These are phyloP conservation scores for Suillus bovinus DNA, from an alignment of 768 basidiomycete genomes.

Conservation along the genomic window DNA sequence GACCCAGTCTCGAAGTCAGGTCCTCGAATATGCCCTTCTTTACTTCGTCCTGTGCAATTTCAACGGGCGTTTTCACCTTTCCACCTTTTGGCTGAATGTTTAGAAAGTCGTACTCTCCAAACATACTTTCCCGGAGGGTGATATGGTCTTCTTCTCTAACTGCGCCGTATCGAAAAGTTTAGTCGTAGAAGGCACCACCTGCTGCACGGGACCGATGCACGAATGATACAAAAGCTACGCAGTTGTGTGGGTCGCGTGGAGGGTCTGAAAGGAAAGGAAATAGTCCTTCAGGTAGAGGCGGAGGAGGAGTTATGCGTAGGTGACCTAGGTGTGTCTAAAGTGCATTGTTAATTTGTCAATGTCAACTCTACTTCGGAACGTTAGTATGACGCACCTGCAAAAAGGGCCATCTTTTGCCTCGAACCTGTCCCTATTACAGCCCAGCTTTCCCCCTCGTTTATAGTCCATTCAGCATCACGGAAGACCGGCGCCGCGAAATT, in stretches of 20 bases:
- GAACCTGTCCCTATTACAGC: conserved; percentile 69
- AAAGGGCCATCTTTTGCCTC: conserved; percentile 58
- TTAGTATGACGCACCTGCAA: conserved; percentile 54
- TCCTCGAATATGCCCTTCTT: conserved; percentile 46
- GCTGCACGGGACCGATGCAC: conserved; percentile 55
- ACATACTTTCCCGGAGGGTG: conserved; percentile 73
- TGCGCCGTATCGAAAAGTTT: conserved; percentile 88
- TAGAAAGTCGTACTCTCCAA: conserved; percentile 47
- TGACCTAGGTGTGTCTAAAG: conserved; percentile 67
- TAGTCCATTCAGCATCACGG: conserved; percentile 55
- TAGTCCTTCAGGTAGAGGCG: conserved; percentile 64
- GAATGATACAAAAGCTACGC: conserved; percentile 64
- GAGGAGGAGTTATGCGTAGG: conserved; percentile 64
- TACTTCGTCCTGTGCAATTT: conserved; percentile 27
- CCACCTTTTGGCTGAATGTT: conserved; percentile 27
- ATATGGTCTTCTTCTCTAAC: conserved; percentile 83
- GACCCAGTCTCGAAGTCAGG: conserved; percentile 53
- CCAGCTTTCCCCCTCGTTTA: conserved; percentile 68
- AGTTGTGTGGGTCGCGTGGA: conserved; percentile 46
- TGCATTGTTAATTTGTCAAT: neutral
- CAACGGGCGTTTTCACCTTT: conserved; percentile 21
- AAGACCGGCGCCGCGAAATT: conserved; percentile 49
- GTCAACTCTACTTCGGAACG: neutral
- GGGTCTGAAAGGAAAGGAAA: conserved; percentile 67
- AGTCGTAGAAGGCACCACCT: conserved; percentile 86